Conservation (phyloP, 192 early-diverging fungal species). For the Backusella macrospora region DNA sequence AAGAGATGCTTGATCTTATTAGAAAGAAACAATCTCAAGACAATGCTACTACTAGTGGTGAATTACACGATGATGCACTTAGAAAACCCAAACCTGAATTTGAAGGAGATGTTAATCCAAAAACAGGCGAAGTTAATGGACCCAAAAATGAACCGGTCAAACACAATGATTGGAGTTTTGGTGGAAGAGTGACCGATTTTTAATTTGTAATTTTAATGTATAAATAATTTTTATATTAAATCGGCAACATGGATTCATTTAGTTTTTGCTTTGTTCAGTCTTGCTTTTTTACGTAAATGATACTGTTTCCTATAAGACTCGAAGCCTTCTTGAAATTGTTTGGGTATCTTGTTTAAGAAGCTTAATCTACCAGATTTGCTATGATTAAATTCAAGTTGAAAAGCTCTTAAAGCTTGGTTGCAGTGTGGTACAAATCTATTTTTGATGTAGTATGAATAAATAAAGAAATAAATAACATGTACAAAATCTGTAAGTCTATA, state of each 20-base stretch:
- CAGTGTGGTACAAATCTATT: slow-evolving; percentile 62
- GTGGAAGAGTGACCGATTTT: slow-evolving; percentile 66
- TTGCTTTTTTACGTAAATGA: slow-evolving; percentile 47
- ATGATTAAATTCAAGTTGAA: slow-evolving; percentile 57
- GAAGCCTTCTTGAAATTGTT: slow-evolving; percentile 58
- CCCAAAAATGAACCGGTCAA: slow-evolving; percentile 83
- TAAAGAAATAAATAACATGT: not conserved
- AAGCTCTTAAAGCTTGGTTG: slow-evolving; percentile 56
- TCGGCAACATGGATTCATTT: not conserved
- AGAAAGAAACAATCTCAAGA: slow-evolving; percentile 45
- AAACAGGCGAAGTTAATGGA: slow-evolving; percentile 77
- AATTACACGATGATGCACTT: slow-evolving; percentile 53
- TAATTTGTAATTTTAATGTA: slow-evolving; percentile 28
- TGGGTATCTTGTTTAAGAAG: slow-evolving; percentile 57
- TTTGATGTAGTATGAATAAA: not conserved
- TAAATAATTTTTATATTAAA: slow-evolving; percentile 8
- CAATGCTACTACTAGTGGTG: slow-evolving; percentile 24
- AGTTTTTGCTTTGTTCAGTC: slow-evolving; percentile 35
- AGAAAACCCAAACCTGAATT: slow-evolving; percentile 57
- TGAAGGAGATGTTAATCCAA: slow-evolving; percentile 75
- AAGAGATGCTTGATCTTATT: slow-evolving; percentile 74
- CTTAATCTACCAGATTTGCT: slow-evolving; percentile 48
- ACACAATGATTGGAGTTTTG: slow-evolving; percentile 82
- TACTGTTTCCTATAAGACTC: slow-evolving; percentile 51
- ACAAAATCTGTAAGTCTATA: not conserved